These are phyloP conservation scores for Salinomyces thailandicus DNA, from an alignment of 2,329 filamentous ascomycete genomes.

Conservation along the genomic window DNA sequence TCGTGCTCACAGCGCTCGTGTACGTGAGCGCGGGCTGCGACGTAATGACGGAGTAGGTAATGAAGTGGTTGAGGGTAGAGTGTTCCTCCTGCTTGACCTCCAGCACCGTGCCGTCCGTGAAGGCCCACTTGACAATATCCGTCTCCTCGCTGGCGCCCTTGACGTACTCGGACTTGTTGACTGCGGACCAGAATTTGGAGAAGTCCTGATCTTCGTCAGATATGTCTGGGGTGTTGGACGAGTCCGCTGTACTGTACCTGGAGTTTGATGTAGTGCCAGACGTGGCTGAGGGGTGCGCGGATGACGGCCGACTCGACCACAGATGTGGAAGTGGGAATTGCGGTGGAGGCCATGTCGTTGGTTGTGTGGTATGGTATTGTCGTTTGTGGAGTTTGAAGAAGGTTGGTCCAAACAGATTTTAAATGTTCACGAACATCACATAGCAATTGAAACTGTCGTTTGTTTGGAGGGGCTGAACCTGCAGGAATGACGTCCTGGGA, in stretches of 20 bases:
- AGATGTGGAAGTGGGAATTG: slow-evolving; percentile 56
- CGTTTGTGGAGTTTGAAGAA: neutral
- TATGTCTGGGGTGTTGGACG: neutral
- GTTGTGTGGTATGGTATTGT: neutral
- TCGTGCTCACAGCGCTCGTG: slow-evolving; percentile 55
- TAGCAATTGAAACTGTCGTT: neutral
- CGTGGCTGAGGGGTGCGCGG: slow-evolving; percentile 52
- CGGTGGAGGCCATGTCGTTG: neutral
- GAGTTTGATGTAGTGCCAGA: slow-evolving; percentile 68
- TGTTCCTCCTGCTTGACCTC: slow-evolving; percentile 71
- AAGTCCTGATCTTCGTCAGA: slow-evolving; percentile 58
- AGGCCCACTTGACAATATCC: slow-evolving; percentile 59
- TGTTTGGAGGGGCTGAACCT: neutral
- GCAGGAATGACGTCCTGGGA: neutral
- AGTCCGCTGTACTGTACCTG: slow-evolving; percentile 4
- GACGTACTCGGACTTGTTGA: slow-evolving; percentile 51
- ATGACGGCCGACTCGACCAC: slow-evolving; percentile 59
- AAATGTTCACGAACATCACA: neutral
- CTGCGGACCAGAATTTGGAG: slow-evolving; percentile 54
- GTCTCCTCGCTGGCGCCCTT: slow-evolving; percentile 53
- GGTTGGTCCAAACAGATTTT: neutral
- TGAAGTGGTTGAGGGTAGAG: slow-evolving; percentile 59
- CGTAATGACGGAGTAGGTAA: slow-evolving; percentile 63
- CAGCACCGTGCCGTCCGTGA: slow-evolving; percentile 57
- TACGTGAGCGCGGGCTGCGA: slow-evolving; percentile 55